Evolutionary conservation across 495 filamentous ascomycete species (phyloP).

Genomic region (Lasiosphaeria ovina): DNA sequence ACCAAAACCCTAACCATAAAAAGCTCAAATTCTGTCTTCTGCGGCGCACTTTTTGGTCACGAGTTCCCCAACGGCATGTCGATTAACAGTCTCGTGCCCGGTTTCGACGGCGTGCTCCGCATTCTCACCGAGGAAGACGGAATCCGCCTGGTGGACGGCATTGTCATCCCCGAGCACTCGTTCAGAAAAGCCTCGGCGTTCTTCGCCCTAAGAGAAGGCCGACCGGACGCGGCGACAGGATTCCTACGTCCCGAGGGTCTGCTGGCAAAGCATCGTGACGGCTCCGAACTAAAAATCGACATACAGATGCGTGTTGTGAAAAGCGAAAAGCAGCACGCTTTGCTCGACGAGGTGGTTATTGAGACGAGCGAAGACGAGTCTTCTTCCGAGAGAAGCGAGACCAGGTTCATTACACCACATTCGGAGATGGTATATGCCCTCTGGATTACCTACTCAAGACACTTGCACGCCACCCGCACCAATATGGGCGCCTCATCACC

Average conservation of each 20-base stretch:
- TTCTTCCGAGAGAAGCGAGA: constrained; percentile 23
- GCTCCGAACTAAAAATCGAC: constrained; percentile 86
- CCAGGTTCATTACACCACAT: constrained; percentile 32
- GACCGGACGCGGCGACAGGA: constrained; percentile 67
- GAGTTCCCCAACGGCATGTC: constrained; percentile 74
- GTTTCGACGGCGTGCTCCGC: constrained; percentile 78
- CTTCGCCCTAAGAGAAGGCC: constrained; percentile 76
- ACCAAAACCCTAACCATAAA: constrained; percentile 73
- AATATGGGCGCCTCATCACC: constrained; percentile 58
- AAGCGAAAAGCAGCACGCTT: constrained; percentile 61
- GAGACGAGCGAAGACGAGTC: constrained; percentile 53
- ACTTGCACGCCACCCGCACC: constrained; percentile 71
- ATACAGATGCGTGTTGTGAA: constrained; percentile 94
- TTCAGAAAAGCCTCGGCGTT: constrained; percentile 87
- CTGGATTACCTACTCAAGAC: constrained; percentile 95
- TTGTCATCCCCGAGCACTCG: constrained; percentile 93
- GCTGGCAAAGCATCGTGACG: constrained; percentile 83
- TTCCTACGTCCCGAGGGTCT: constrained; percentile 81
- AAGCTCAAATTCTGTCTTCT: constrained; percentile 93
- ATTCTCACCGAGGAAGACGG: constrained; percentile 84
- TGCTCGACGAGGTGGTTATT: constrained; percentile 42
- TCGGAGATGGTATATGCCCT: constrained; percentile 89
- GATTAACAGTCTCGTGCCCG: constrained; percentile 78
- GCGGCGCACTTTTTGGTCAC: constrained; percentile 85
- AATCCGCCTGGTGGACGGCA: constrained; percentile 80